Evolutionary conservation across 257 asterid species (phyloP).

Genomic region (Gardenia jasminoides): DNA sequence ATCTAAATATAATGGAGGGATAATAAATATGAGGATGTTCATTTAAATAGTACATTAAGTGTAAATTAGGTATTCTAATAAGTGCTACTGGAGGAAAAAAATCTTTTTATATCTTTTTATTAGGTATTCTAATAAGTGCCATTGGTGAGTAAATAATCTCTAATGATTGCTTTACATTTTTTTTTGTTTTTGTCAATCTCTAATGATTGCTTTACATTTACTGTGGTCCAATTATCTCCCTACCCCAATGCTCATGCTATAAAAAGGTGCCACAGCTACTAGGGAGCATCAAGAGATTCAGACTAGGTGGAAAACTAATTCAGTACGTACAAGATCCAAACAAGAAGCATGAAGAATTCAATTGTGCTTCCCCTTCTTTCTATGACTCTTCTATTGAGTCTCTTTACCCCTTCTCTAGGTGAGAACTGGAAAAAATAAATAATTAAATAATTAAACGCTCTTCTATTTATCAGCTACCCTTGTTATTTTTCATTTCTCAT

Average conservation of each 20-base stretch:
- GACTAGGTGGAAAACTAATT: background rate
- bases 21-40: too few relatives aligned
- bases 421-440: background rate
- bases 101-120: too few relatives aligned
- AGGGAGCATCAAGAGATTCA: background rate
- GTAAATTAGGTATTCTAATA: too few relatives aligned
- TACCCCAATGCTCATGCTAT: background rate
- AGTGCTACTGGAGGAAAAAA: too few relatives aligned
- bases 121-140: too few relatives aligned
- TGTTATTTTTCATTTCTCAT: background rate
- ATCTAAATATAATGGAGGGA: too few relatives aligned
- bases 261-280: background rate
- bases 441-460: too few relatives aligned
- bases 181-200: too few relatives aligned
- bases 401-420: conserved; percentile 4
- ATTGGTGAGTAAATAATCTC: too few relatives aligned
- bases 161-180: too few relatives aligned
- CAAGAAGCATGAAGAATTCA: conserved; percentile 7
- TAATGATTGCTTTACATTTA: too few relatives aligned
- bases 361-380: conserved; percentile 8
- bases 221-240: background rate
- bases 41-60: too few relatives aligned
- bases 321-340: background rate
- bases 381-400: background rate
- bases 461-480: background rate